A percentile compares a stretch with the other conserved stretches of the same genome.
phyloP scores from a whole-genome alignment of 2,329 filamentous ascomycete genomes.

The Fusarium phyllophilum region DNA sequence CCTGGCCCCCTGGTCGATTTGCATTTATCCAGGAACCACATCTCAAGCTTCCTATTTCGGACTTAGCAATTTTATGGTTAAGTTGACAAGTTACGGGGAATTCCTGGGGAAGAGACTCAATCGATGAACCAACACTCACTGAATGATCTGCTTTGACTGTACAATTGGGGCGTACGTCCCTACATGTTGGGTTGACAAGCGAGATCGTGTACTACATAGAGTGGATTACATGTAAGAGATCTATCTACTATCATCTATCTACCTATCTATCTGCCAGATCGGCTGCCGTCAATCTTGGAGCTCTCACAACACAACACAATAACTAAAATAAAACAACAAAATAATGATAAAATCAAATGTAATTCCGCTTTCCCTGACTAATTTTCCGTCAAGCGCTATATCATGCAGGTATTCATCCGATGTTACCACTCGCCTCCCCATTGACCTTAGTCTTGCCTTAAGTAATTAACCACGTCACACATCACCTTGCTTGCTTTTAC shows the following conservation, averaged over 20 bases:
- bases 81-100: constrained; percentile 15
- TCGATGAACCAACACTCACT: constrained; percentile 19
- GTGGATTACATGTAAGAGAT: constrained; percentile 4
- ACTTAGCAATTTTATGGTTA: constrained; percentile 28
- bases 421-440: constrained; percentile 31
- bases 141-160: constrained; percentile 19
- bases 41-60: constrained; percentile 31
- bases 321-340: not conserved
- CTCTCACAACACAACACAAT: not conserved
- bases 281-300: not conserved
- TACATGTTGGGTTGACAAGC: constrained; percentile 21
- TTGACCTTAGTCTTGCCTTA: constrained; percentile 19
- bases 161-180: constrained; percentile 22
- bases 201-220: constrained; percentile 10
- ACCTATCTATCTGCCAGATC: constrained; percentile 4
- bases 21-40: constrained; percentile 39
- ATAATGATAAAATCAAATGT: not conserved
- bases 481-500: constrained; percentile 19
- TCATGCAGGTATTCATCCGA: constrained; percentile 33
- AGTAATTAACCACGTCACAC: constrained; percentile 24
- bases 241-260: not conserved
- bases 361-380: constrained; percentile 5
- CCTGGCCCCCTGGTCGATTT: constrained; percentile 19
- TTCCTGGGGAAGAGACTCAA: constrained; percentile 1
- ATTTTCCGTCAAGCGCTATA: constrained; percentile 19